Base-by-base conservation (phyloP, 2,329 filamentous ascomycete genomes). In the Ascochyta lentis region DNA sequence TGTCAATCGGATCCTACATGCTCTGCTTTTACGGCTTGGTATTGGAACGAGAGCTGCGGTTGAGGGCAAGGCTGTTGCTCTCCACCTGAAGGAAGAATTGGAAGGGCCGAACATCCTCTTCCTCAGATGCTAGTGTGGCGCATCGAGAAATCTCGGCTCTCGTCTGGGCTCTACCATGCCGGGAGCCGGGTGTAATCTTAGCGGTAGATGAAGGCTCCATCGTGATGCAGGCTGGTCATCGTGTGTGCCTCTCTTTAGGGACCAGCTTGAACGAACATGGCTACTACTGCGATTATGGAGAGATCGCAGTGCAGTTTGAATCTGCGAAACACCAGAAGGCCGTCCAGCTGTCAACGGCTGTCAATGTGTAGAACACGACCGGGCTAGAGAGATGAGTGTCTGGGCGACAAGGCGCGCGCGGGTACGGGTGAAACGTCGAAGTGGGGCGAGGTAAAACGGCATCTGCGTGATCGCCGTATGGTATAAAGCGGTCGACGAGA, bases 381-480 rank as follows among this genome's bases (percentile, higher is more conserved):
- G 19, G 19, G 39, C 19, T 31, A 26, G 41, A 33, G 50, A 48
- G 39, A 35, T 39, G 33, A 42, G 23, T 22, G 39, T 49, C 43
- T 48, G 43, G 54, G 48, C 54, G 47, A 47, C 34, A 47, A 47
- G 35, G 29, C 40, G 48, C 33, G 43, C 51, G 45, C 51, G 63
- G 52, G 45, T 54, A 27, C 27, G 45, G 26, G 8, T 60, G 60
- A 63, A 65, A 68, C 62, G 19, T 49, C 35, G 34, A 48, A 55
- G 63, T 60, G 61, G 58, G 60, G 58, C 64, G 23, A 41, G 10
- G 29, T 58, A 60, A 68, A 68, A 68, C 66, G 48, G 41, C 41
- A 42, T 46, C n/a, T 59, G 66, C 51, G 47, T 51, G 64, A 63
- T 68, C 65, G 61, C 45, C 40, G 27, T 63, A 58, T 37, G 64